phyloP scores from a whole-genome alignment of 1,284 basidiomycete species.

The Heterobasidion parviporum region DNA sequence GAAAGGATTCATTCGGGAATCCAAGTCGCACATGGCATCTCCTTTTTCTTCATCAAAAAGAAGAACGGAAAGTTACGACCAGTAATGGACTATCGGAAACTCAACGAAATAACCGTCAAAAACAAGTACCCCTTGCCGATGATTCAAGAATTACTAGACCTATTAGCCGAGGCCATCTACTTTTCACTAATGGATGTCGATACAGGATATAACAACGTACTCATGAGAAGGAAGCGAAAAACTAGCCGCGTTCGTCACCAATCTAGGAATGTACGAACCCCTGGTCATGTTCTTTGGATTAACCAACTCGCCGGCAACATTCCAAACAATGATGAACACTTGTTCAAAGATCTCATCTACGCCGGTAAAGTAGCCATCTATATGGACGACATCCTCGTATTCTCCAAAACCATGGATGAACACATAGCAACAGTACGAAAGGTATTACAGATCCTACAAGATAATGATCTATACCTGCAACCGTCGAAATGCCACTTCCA shows the following conservation, averaged over 20 bases:
- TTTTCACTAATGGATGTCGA: conserved; percentile 13
- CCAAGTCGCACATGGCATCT: not conserved
- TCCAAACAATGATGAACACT: not conserved
- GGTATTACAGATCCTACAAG: not conserved
- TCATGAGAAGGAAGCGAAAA: not conserved
- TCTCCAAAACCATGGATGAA: not conserved
- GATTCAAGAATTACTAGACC: conserved; percentile 3
- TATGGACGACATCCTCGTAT: not conserved
- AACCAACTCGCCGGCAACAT: not conserved
- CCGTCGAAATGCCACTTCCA: not conserved
- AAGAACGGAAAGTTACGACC: not conserved
- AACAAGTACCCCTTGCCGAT: conserved; percentile 5
- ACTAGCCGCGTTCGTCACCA: not conserved
- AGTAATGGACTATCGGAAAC: conserved; percentile 7
- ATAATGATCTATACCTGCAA: not conserved
- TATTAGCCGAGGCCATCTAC: not conserved
- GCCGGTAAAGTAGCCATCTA: not conserved
- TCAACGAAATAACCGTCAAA: conserved; percentile 10
- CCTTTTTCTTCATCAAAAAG: not conserved
- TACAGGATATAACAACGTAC: not conserved
- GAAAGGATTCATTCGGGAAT: not conserved
- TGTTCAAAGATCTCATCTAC: not conserved
- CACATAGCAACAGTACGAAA: not conserved
- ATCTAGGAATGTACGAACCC: not conserved
- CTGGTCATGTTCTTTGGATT: not conserved